Evolutionary conservation across 1,284 basidiomycete genomes (phyloP).

Genomic region (Boletus mariae): DNA sequence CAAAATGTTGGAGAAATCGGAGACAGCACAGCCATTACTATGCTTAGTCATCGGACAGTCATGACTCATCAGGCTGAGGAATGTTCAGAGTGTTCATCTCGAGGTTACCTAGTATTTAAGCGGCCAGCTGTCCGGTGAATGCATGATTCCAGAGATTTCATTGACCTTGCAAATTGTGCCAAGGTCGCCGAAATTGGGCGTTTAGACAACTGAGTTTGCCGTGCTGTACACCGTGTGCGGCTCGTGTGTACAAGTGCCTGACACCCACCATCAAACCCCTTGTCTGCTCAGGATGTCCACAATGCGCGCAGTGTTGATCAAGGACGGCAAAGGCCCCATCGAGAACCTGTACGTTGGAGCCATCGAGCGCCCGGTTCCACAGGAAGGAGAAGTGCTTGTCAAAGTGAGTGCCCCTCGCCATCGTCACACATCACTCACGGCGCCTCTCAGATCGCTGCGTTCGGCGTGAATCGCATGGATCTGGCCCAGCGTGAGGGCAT

Average conservation of each 20-base stretch:
- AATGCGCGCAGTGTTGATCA: constrained; percentile 85
- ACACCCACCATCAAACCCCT: not conserved
- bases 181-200: not conserved
- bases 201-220: not conserved
- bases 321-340: constrained; percentile 73
- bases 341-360: constrained; percentile 82
- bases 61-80: no score
- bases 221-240: constrained; percentile 1
- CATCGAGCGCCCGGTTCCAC: constrained; percentile 55
- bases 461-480: constrained; percentile 90
- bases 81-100: no score
- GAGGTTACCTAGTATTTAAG: no score
- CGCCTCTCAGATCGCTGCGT: constrained; percentile 60
- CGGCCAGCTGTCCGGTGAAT: no score
- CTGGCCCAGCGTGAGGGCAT: constrained; percentile 71
- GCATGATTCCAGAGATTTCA: not conserved
- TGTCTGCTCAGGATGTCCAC: constrained; percentile 11
- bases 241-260: not conserved
- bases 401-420: constrained; percentile 46
- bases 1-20: not conserved
- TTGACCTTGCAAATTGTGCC: not conserved
- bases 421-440: not conserved
- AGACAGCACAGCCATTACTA: constrained; percentile 8
- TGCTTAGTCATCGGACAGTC: constrained; percentile 17
- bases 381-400: constrained; percentile 67